Evolutionary conservation across 139 green algal genomes (phyloP).

Genomic region (Closterium sp.): DNA sequence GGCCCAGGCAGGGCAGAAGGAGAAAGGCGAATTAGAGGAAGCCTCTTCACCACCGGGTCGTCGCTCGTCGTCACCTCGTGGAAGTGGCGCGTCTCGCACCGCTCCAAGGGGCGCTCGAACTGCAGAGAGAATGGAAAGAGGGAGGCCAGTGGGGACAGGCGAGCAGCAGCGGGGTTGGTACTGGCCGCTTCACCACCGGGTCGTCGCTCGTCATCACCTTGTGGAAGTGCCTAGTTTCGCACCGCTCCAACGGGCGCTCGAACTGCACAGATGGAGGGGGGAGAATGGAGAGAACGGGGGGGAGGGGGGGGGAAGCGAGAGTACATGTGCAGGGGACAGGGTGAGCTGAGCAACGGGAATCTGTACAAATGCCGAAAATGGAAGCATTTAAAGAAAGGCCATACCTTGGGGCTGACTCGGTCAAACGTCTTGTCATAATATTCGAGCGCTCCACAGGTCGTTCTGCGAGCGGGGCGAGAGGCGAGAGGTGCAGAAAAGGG

Average conservation of each 20-base stretch:
- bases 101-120: conserved; percentile 67
- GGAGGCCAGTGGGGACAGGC: not conserved
- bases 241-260: conserved; percentile 70
- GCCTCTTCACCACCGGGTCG: conserved; percentile 86
- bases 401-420: conserved; percentile 78
- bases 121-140: too few species aligned
- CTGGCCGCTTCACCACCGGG: conserved; percentile 58
- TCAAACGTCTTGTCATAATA: conserved; percentile 90
- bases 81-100: conserved; percentile 67
- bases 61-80: conserved; percentile 77
- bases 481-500: not conserved
- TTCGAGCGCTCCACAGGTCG: conserved; percentile 68
- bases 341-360: too few species aligned
- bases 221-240: conserved; percentile 65
- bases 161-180: not conserved
- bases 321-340: too few species aligned
- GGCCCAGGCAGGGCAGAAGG: too few species aligned
- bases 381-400: too few species aligned
- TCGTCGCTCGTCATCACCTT: conserved; percentile 83
- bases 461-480: conserved; percentile 8
- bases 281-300: too few species aligned
- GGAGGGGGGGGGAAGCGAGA: not conserved
- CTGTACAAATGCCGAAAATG: too few species aligned
- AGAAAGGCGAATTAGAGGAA: too few species aligned
- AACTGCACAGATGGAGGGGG: not conserved